Conservation (phyloP, 2,329 filamentous ascomycete species). For the Myriosclerotinia scirpicola region DNA sequence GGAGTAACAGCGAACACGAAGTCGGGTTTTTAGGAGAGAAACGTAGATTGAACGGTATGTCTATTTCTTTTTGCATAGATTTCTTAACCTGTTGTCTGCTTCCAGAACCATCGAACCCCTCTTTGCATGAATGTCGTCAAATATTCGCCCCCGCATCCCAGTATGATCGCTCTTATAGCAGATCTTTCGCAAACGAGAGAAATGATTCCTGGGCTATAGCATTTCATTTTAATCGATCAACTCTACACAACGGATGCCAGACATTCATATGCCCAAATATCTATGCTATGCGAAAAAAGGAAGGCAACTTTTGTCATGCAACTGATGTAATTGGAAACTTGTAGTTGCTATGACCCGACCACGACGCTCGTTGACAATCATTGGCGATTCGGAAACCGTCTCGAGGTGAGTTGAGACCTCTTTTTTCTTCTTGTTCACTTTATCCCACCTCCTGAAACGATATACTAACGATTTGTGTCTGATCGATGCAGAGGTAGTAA, state of each 20-base stretch:
- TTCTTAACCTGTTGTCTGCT: background rate
- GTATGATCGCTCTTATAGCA: background rate
- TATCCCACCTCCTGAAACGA: constrained; percentile 26
- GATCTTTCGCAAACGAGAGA: constrained; percentile 14
- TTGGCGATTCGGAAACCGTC: constrained; percentile 91
- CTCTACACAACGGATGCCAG: constrained; percentile 3
- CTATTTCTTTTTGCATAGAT: constrained; percentile 27
- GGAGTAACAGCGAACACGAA: constrained; percentile 82
- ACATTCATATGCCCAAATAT: constrained; percentile 2
- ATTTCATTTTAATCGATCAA: constrained; percentile 10
- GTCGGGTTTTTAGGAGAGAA: constrained; percentile 94
- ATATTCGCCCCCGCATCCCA: constrained; percentile 1
- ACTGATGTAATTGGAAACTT: constrained; percentile 9
- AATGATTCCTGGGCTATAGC: constrained; percentile 10
- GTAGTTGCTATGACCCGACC: constrained; percentile 95
- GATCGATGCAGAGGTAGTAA: constrained; percentile 65
- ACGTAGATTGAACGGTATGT: constrained; percentile 82
- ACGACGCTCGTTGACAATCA: constrained; percentile 82
- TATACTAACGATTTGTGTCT: constrained; percentile 34
- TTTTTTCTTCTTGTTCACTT: constrained; percentile 21
- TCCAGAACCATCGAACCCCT: constrained; percentile 6
- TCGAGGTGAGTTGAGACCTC: constrained; percentile 59
- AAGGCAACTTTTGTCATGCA: constrained; percentile 28
- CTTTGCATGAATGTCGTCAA: constrained; percentile 15
- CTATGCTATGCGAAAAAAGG: constrained; percentile 9